Evolutionary conservation across 345 rosid genomes (phyloP).

Genomic region (Stellera chamaejasme): DNA sequence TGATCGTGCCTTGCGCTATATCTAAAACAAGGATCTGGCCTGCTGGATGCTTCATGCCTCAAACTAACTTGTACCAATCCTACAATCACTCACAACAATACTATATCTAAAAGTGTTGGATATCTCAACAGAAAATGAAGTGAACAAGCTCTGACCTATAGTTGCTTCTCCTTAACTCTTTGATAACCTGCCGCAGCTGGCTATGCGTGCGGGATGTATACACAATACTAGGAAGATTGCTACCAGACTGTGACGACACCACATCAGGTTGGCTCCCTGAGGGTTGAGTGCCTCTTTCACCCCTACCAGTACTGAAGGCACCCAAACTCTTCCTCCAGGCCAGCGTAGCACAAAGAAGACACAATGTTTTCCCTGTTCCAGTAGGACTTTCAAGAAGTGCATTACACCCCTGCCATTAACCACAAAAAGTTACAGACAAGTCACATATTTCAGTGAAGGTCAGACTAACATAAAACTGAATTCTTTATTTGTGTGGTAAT

Average conservation of each 20-base stretch:
- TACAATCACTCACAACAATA: not conserved
- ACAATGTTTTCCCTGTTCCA: slow-evolving; percentile 92
- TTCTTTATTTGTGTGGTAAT: too few species aligned
- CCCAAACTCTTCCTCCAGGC: slow-evolving; percentile 98
- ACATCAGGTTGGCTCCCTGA: slow-evolving; percentile 21
- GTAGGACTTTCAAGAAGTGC: slow-evolving; percentile 98
- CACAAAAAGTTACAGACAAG: slow-evolving; percentile 9
- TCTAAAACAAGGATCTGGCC: too few species aligned
- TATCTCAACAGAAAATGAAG: slow-evolving; percentile 5
- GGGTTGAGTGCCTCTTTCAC: slow-evolving; percentile 22
- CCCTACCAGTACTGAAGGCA: slow-evolving; percentile 50
- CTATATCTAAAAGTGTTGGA: not conserved
- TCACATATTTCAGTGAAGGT: too few species aligned
- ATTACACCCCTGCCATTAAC: slow-evolving; percentile 71
- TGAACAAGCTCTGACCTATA: slow-evolving; percentile 51
- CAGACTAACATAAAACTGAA: too few species aligned
- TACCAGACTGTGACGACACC: slow-evolving; percentile 21
- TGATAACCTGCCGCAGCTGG: slow-evolving; percentile 90
- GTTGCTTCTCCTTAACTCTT: slow-evolving; percentile 75
- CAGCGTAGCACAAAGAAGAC: slow-evolving; percentile 94
- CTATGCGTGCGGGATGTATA: slow-evolving; percentile 95
- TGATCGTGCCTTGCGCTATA: too few species aligned
- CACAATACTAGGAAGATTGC: slow-evolving; percentile 56
- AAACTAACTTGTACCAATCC: too few species aligned
- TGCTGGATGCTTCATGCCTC: too few species aligned